phyloP scores from a whole-genome alignment of 495 filamentous ascomycete species.

The Xylaria sp. region DNA sequence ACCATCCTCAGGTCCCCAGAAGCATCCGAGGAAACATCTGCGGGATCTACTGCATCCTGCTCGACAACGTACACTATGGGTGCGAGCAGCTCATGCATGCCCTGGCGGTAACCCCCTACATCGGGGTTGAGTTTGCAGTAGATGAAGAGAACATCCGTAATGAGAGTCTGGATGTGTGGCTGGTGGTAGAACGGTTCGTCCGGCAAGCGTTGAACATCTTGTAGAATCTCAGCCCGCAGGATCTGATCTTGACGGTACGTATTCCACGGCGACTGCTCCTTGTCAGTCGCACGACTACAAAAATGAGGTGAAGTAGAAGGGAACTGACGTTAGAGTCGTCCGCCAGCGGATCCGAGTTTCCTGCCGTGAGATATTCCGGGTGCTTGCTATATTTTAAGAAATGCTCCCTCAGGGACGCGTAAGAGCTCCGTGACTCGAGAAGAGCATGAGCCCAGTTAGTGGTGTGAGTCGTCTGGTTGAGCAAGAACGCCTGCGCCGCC shows the following conservation, averaged over 20 bases:
- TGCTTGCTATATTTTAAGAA: conserved; percentile 82
- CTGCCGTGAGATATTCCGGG: conserved; percentile 76
- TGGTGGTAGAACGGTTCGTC: conserved; percentile 91
- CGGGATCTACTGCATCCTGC: conserved; percentile 71
- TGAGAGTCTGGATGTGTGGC: conserved; percentile 75
- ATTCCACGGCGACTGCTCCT: conserved; percentile 84
- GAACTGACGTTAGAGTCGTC: conserved; percentile 81
- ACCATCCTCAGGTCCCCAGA: conserved; percentile 57
- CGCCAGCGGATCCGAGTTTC: conserved; percentile 78
- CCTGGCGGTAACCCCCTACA: conserved; percentile 86
- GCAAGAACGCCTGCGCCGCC: conserved; percentile 70
- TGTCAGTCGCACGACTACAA: conserved; percentile 20
- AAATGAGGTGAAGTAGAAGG: not conserved
- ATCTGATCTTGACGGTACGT: conserved; percentile 82
- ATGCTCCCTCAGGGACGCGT: conserved; percentile 72
- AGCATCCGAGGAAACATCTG: conserved; percentile 32
- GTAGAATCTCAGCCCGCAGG: conserved; percentile 86
- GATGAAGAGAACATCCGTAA: conserved; percentile 89
- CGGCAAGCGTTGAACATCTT: conserved; percentile 93
- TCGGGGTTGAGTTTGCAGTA: conserved; percentile 93
- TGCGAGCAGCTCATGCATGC: conserved; percentile 95
- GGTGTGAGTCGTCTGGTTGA: conserved; percentile 73
- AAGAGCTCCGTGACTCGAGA: conserved; percentile 72
- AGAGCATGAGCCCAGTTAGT: conserved; percentile 73
- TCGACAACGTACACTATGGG: conserved; percentile 90